phyloP scores from a whole-genome alignment of 441 rosid genomes.

The Rhodomyrtus psidioides region DNA sequence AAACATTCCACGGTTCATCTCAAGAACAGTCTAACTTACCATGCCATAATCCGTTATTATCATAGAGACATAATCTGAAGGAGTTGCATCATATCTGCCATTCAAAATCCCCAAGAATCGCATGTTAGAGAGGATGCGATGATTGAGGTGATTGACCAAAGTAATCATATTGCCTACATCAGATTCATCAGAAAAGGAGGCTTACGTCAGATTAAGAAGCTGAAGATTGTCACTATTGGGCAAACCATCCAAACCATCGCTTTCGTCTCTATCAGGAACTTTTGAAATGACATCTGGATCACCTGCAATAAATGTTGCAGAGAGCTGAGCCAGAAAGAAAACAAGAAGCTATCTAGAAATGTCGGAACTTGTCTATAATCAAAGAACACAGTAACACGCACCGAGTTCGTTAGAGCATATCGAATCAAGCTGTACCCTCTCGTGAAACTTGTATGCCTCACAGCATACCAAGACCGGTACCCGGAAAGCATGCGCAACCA shows the following conservation, averaged over 20 bases:
- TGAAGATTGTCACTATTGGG: constrained; percentile 57
- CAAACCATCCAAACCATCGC: constrained; percentile 44
- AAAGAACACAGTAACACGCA: constrained; percentile 18
- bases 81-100: constrained; percentile 87
- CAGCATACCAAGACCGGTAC: constrained; percentile 89
- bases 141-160: not conserved
- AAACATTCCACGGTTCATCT: not conserved
- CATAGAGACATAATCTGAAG: constrained; percentile 85
- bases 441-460: constrained; percentile 93
- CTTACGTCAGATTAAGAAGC: constrained; percentile 77
- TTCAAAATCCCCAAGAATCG: constrained; percentile 6
- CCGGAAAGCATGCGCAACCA: constrained; percentile 84
- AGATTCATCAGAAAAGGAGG: not conserved
- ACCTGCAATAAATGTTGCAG: constrained; percentile 39
- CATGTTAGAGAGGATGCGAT: not conserved
- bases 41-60: constrained; percentile 94
- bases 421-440: constrained; percentile 95
- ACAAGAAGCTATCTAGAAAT: not conserved
- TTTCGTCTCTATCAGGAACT: constrained; percentile 59
- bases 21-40: constrained; percentile 36
- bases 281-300: constrained; percentile 74
- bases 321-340: not conserved
- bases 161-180: not conserved
- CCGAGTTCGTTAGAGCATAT: constrained; percentile 96
- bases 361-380: not conserved